These are phyloP conservation scores for Cymbidium sinense DNA, from an alignment of 106 monocot species.

Conservation along the genomic window DNA sequence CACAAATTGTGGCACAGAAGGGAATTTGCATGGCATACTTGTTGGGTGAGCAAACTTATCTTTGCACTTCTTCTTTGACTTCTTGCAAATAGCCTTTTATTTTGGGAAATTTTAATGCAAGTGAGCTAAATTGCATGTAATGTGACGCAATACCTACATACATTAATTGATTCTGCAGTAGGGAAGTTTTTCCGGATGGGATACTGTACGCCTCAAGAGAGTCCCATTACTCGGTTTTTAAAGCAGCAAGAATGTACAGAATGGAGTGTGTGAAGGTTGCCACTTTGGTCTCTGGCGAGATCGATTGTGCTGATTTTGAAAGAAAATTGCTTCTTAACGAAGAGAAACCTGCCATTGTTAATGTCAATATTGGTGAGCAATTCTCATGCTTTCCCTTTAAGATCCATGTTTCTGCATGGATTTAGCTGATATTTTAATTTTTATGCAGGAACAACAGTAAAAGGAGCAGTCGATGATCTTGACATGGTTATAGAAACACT, in stretches of 20 bases:
- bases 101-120: not conserved
- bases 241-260: slow-evolving; percentile 51
- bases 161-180: slow-evolving; percentile 15
- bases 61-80: not conserved
- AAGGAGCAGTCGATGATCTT: slow-evolving; percentile 67
- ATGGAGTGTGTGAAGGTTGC: slow-evolving; percentile 41
- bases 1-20: slow-evolving; percentile 88
- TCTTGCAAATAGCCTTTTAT: not conserved
- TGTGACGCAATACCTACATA: no score
- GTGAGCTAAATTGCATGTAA: no score
- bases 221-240: slow-evolving; percentile 48
- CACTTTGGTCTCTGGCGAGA: slow-evolving; percentile 48
- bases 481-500: slow-evolving; percentile 69
- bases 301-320: slow-evolving; percentile 38
- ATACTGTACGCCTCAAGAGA: slow-evolving; percentile 47
- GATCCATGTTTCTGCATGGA: not conserved
- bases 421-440: not conserved
- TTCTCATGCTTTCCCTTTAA: not conserved
- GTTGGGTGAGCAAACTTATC: slow-evolving; percentile 44
- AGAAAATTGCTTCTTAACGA: slow-evolving; percentile 31
- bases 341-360: slow-evolving; percentile 45
- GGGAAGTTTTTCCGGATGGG: slow-evolving; percentile 49
- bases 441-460: slow-evolving; percentile 38
- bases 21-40: slow-evolving; percentile 83
- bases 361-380: slow-evolving; percentile 51